Evolutionary conservation across 306 rosid species (phyloP), one percentile per base, ranked within the genome.

Genomic region (Carpinus viminea): DNA sequence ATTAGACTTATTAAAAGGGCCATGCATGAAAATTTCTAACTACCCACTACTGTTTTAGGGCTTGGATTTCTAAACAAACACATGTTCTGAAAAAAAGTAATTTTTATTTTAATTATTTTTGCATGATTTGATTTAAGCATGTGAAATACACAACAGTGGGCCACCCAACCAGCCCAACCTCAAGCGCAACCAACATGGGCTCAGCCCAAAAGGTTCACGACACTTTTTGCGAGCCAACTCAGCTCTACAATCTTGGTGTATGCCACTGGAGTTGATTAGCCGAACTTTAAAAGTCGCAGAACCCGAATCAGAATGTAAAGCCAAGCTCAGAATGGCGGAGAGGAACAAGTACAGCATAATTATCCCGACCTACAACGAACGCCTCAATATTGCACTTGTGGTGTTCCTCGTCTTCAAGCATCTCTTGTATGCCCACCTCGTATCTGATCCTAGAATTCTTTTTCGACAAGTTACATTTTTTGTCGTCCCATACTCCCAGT

Each of bases 371-470:
- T 95, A 91, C 82, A 95, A 95, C 78, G 99, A 95, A 83, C 95
- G 89, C 72, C 91, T 95, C 74, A 95, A 95, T 88, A 93, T 95
- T 79, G 89, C 96, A 68, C 91, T 95, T 74, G 79, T 95, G 75
- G 91, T 93, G 68, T 95, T 85, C 86, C 99, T 95, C 84, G 72
- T 95, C 76, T 90, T 95, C 90, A 95, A 95, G 89, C 99, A 91
- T 82, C 93, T 95, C 61, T 65, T 81, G 90, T 88, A 68, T 34
- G 4, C 69, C 5, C 45, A 65, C 71, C 31, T 4, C 16, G 2
- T 11, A 15, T 59, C 7, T 24, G 65, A 24, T 59, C 38, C 36
- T 59, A 24, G 7, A 26, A 9, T 59, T 59, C 38, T 59, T 13
- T 18, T 1, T 59, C 65, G 36, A 21, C 16, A 59, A 59, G 24